Percentiles rank a stretch among this genome's conserved stretches.
Evolutionary conservation across 176 grass and related monocot genomes (phyloP).

Genomic region (Elymus sibiricus): DNA sequence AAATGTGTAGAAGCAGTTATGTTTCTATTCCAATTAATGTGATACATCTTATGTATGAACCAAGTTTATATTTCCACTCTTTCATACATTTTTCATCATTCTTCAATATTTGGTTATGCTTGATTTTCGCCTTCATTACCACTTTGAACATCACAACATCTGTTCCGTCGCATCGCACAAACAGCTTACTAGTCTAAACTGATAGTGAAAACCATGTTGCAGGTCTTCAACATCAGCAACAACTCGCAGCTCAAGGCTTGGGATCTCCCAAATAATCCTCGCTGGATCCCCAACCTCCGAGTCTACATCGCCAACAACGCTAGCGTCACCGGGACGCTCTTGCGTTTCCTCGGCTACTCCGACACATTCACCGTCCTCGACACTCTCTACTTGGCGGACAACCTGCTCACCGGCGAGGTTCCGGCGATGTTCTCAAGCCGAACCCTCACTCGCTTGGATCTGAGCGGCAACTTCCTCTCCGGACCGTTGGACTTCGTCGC

Average conservation of each 20-base stretch:
- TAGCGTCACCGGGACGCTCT: slow-evolving; percentile 25
- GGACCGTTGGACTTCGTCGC: slow-evolving; percentile 18
- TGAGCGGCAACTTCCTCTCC: neutral
- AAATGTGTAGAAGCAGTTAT: no score
- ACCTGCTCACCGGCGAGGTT: neutral
- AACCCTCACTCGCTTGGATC: slow-evolving; percentile 7
- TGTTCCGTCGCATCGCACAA: no score
- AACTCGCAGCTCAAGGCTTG: slow-evolving; percentile 23
- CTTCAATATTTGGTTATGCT: no score
- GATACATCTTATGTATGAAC: no score
- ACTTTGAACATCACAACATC: no score
- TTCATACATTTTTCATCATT: no score
- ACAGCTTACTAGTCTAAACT: no score
- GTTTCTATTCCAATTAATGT: no score
- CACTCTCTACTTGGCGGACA: slow-evolving; percentile 28
- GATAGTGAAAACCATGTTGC: no score
- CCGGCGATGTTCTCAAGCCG: neutral
- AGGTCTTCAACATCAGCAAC: slow-evolving; percentile 27
- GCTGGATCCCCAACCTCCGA: slow-evolving; percentile 1
- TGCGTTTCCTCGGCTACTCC: slow-evolving; percentile 1
- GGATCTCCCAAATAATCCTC: slow-evolving; percentile 9
- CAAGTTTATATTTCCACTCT: no score
- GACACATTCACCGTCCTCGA: neutral
- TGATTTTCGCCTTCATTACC: no score
- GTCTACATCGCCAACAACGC: slow-evolving; percentile 31